Conservation (phyloP, 805 yeast genomes). For the Metschnikowia rubicola region DNA sequence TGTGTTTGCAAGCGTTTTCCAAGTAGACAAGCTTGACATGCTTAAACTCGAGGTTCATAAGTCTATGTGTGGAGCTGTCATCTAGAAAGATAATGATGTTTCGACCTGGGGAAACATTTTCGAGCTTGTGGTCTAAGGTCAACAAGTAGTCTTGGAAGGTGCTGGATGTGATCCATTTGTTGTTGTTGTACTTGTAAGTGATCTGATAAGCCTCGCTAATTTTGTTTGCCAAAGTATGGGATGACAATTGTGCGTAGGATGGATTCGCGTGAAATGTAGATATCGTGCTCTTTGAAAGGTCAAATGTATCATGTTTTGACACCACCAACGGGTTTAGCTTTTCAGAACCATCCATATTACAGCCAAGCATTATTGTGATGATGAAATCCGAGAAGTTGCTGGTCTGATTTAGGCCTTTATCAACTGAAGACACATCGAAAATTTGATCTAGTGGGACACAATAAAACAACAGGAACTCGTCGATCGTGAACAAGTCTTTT, state of each 20-base stretch:
- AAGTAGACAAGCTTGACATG: conserved; percentile 35
- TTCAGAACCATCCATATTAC: conserved; percentile 61
- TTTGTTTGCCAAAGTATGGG: conserved; percentile 30
- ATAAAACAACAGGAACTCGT: conserved; percentile 58
- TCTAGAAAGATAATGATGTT: conserved; percentile 56
- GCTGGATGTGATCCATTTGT: conserved; percentile 62
- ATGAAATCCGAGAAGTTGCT: conserved; percentile 38
- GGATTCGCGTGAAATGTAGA: conserved; percentile 17
- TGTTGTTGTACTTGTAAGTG: conserved; percentile 55
- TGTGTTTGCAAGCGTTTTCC: conserved; percentile 38
- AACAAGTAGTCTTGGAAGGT: conserved; percentile 61
- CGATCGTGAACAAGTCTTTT: conserved; percentile 54
- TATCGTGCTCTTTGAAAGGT: conserved; percentile 28
- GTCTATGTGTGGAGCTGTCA: conserved; percentile 61
- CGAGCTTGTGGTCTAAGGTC: conserved; percentile 56
- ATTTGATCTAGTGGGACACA: conserved; percentile 59
- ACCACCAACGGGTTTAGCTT: conserved; percentile 58
- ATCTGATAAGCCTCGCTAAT: conserved; percentile 50
- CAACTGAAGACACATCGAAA: conserved; percentile 43
- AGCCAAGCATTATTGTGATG: conserved; percentile 57
- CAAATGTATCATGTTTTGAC: conserved; percentile 52
- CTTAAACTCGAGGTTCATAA: conserved; percentile 38
- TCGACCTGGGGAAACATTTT: conserved; percentile 38
- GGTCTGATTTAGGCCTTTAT: conserved; percentile 40
- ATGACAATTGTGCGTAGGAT: conserved; percentile 9